Evolutionary conservation across 495 filamentous ascomycete genomes (phyloP).

Genomic region (Hyaloscypha variabilis): DNA sequence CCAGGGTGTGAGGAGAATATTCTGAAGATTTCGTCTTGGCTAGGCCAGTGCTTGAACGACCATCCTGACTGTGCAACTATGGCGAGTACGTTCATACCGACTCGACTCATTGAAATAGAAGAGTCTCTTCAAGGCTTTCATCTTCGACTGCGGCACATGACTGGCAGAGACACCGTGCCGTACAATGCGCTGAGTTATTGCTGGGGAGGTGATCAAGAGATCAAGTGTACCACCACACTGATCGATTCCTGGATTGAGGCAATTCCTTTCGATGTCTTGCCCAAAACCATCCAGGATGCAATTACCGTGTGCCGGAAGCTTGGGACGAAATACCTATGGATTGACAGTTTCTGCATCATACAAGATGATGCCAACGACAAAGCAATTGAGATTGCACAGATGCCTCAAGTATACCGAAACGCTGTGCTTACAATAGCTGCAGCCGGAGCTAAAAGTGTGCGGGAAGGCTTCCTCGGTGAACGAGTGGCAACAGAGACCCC

Average conservation of each 20-base stretch:
- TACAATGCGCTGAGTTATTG: not conserved
- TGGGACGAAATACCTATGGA: not conserved
- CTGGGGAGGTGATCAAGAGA: not conserved
- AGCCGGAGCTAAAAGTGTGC: not conserved
- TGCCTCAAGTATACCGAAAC: not conserved
- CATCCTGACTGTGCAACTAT: too few relatives aligned
- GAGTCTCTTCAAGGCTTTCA: too few relatives aligned
- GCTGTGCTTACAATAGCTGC: not conserved
- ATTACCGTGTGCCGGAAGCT: not conserved
- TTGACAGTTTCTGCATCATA: not conserved
- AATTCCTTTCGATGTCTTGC: not conserved
- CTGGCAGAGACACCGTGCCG: not conserved
- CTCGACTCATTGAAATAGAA: too few relatives aligned
- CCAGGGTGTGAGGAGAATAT: too few relatives aligned
- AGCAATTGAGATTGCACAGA: not conserved
- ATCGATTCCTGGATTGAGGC: not conserved
- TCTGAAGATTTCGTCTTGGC: too few relatives aligned
- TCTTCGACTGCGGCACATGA: too few relatives aligned
- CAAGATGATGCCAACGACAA: not conserved
- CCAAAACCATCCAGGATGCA: not conserved
- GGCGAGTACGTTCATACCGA: too few relatives aligned
- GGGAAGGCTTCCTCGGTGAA: not conserved
- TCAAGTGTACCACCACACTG: not conserved
- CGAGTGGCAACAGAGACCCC: not conserved
- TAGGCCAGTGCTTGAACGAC: too few relatives aligned